Evolutionary conservation across 306 rosid genomes (phyloP).

Genomic region (Calophaca sinica): DNA sequence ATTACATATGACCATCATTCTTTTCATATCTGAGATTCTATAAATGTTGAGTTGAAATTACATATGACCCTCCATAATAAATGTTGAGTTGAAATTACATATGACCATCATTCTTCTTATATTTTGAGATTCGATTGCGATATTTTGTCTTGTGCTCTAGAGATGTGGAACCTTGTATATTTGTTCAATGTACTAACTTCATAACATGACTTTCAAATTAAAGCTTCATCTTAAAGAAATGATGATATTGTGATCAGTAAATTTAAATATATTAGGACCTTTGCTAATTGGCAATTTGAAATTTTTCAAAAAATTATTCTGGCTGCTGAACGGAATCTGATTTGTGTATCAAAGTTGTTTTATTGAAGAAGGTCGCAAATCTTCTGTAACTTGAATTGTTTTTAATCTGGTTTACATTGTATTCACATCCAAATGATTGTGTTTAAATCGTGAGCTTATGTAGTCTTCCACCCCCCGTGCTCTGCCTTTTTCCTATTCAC

Average conservation of each 20-base stretch:
- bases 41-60: no score
- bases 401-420: constrained; percentile 3
- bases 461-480: neutral
- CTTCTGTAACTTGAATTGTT: neutral
- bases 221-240: constrained; percentile 5
- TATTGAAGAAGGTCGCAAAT: no score
- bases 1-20: constrained; percentile 25
- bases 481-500: neutral
- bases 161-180: neutral
- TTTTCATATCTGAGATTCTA: no score
- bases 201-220: constrained; percentile 13
- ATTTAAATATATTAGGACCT: constrained; percentile 10
- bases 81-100: no score
- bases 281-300: constrained; percentile 28
- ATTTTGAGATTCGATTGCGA: constrained; percentile 7
- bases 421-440: constrained; percentile 8
- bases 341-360: constrained; percentile 21
- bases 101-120: neutral
- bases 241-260: constrained; percentile 32
- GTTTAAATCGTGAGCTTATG: neutral
- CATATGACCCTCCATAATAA: no score
- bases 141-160: neutral
- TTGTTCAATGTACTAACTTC: constrained; percentile 14
- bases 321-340: constrained; percentile 30
- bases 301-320: constrained; percentile 20